A percentile compares a stretch with the other conserved stretches of the same genome.
phyloP scores from a whole-genome alignment of 2,329 filamentous ascomycete species.

The Diaporthe humulicola region DNA sequence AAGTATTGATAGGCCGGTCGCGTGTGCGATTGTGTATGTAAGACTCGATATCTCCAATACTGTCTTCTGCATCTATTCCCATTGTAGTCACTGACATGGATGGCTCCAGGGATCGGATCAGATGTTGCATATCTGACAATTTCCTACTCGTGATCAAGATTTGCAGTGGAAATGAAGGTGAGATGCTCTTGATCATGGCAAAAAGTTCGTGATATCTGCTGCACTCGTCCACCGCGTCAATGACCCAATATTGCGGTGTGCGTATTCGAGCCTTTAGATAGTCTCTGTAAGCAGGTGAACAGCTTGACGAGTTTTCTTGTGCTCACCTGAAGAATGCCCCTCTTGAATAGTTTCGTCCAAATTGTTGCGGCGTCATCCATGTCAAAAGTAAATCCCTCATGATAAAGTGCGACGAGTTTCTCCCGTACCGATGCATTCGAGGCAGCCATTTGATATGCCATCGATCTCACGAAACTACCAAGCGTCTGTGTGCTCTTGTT shows the following conservation, averaged over 20 bases:
- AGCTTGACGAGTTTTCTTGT: not conserved
- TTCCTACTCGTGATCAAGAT: slow-evolving; percentile 49
- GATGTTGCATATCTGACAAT: slow-evolving; percentile 41
- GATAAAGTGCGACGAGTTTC: slow-evolving; percentile 42
- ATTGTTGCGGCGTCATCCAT: slow-evolving; percentile 47
- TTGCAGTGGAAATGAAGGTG: slow-evolving; percentile 43
- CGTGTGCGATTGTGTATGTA: slow-evolving; percentile 44
- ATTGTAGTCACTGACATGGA: slow-evolving; percentile 30
- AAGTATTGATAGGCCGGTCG: slow-evolving; percentile 39
- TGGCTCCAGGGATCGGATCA: slow-evolving; percentile 34
- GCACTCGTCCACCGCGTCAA: slow-evolving; percentile 54
- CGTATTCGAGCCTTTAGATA: slow-evolving; percentile 36
- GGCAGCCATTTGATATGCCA: slow-evolving; percentile 52
- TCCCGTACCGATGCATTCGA: slow-evolving; percentile 43
- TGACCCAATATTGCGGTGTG: slow-evolving; percentile 49
- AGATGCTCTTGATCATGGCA: slow-evolving; percentile 43
- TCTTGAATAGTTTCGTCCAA: slow-evolving; percentile 51
- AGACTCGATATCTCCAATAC: slow-evolving; percentile 44
- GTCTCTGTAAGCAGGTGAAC: not conserved
- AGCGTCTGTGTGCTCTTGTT: slow-evolving; percentile 39
- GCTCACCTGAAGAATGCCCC: slow-evolving; percentile 47
- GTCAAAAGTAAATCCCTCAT: slow-evolving; percentile 43
- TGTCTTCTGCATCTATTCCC: slow-evolving; percentile 45
- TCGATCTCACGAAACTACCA: slow-evolving; percentile 43
- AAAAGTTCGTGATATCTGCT: slow-evolving; percentile 44